phyloP scores from a whole-genome alignment of 2,329 filamentous ascomycete species.

The Berkeleyomyces rouxiae region DNA sequence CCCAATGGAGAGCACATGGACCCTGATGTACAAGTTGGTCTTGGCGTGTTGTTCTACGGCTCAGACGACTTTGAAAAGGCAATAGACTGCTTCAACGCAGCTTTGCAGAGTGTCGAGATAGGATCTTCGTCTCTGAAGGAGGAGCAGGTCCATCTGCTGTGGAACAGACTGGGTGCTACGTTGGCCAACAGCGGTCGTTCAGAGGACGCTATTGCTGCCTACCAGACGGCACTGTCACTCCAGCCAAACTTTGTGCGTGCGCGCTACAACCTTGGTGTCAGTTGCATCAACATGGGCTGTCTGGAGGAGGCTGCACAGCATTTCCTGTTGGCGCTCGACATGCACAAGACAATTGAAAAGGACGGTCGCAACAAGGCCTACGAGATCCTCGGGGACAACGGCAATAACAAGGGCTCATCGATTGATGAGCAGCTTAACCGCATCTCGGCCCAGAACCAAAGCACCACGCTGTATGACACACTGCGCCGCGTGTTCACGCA shows the following conservation, averaged over 20 bases:
- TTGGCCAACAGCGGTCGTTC: constrained; percentile 85
- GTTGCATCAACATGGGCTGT: constrained; percentile 94
- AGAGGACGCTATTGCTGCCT: constrained; percentile 93
- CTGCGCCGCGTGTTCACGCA: constrained; percentile 86
- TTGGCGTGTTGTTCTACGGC: constrained; percentile 94
- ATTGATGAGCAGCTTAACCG: constrained; percentile 62
- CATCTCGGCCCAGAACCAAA: constrained; percentile 88
- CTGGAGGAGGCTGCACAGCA: constrained; percentile 86
- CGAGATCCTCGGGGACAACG: constrained; percentile 52
- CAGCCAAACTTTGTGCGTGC: constrained; percentile 95
- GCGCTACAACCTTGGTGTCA: constrained; percentile 89
- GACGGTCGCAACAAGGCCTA: constrained; percentile 69
- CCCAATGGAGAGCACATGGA: constrained; percentile 93
- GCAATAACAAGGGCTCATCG: constrained; percentile 21
- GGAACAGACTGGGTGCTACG: constrained; percentile 92
- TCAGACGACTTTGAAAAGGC: constrained; percentile 97
- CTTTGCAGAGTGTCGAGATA: constrained; percentile 68
- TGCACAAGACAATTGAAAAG: constrained; percentile 87
- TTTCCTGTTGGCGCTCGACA: constrained; percentile 74
- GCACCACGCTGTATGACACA: constrained; percentile 93
- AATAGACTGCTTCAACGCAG: constrained; percentile 92
- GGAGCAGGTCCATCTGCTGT: constrained; percentile 80
- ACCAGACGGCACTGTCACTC: constrained; percentile 77
- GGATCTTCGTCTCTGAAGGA: constrained; percentile 62
- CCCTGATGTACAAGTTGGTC: constrained; percentile 90